These are phyloP conservation scores for Fusarium sp. DNA, from an alignment of 2,329 filamentous ascomycete species.

Conservation along the genomic window DNA sequence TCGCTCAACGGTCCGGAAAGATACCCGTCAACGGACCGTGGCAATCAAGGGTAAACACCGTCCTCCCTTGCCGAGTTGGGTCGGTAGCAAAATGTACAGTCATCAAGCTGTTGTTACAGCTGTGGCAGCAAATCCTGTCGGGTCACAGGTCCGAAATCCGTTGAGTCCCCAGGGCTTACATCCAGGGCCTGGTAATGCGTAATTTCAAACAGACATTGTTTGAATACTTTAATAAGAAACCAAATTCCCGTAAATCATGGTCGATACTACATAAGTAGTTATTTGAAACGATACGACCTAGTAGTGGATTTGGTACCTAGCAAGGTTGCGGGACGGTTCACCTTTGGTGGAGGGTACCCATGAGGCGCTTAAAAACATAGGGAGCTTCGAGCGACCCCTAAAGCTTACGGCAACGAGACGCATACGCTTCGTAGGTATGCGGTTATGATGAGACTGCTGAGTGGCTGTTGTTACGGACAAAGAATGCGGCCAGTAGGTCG, in stretches of 20 bases:
- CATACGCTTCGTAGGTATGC: slow-evolving; percentile 2
- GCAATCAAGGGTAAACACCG: slow-evolving; percentile 27
- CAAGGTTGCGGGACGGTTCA: slow-evolving; percentile 34
- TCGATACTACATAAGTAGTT: neutral
- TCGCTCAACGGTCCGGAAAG: slow-evolving; percentile 33
- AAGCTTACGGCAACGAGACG: neutral
- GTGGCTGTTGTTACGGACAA: slow-evolving; percentile 3
- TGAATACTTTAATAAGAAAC: neutral
- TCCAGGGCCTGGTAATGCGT: neutral
- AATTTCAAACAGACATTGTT: slow-evolving; percentile 11
- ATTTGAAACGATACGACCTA: slow-evolving; percentile 27
- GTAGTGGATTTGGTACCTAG: slow-evolving; percentile 37
- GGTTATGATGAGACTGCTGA: slow-evolving; percentile 12
- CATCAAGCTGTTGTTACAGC: slow-evolving; percentile 4
- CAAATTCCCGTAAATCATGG: neutral
- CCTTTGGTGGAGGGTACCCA: slow-evolving; percentile 23
- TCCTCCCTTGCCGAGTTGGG: slow-evolving; percentile 27
- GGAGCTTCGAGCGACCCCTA: slow-evolving; percentile 21
- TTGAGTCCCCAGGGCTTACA: neutral
- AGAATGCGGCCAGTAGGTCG: neutral
- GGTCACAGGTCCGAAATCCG: slow-evolving; percentile 13
- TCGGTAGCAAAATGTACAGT: neutral
- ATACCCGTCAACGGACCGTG: slow-evolving; percentile 30
- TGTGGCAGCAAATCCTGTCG: neutral
- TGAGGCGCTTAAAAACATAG: slow-evolving; percentile 42